Evolutionary conservation across 768 basidiomycete species (phyloP).

Genomic region (Crepidotus variabilis): DNA sequence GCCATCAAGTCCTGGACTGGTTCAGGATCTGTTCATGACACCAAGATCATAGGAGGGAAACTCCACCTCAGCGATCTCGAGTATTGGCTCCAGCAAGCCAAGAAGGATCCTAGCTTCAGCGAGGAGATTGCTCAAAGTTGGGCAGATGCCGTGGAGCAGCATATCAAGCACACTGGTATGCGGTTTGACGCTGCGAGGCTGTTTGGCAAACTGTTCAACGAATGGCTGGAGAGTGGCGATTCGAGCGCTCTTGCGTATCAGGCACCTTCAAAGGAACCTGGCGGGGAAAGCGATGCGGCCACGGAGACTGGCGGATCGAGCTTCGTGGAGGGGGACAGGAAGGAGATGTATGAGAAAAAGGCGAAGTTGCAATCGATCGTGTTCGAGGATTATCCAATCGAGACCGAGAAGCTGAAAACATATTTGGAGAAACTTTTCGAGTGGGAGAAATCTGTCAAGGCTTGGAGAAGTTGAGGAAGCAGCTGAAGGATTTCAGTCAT

Average conservation of each 20-base stretch:
- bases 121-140: constrained; percentile 30
- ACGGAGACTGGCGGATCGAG: constrained; percentile 4
- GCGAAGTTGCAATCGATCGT: constrained; percentile 31
- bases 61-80: constrained; percentile 22
- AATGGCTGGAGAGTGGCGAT: constrained; percentile 41
- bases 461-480: constrained; percentile 26
- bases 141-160: constrained; percentile 32
- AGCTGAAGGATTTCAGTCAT: constrained; percentile 24
- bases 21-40: constrained; percentile 19
- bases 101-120: constrained; percentile 36
- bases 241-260: constrained; percentile 25
- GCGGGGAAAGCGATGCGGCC: constrained; percentile 1
- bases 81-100: constrained; percentile 36
- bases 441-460: constrained; percentile 23
- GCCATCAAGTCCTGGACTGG: too few species aligned
- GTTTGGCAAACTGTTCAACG: constrained; percentile 38
- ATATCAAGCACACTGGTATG: constrained; percentile 31
- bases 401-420: constrained; percentile 24
- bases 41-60: constrained; percentile 18
- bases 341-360: constrained; percentile 39
- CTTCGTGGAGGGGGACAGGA: constrained; percentile 31
- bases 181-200: constrained; percentile 38
- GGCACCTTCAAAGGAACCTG: constrained; percentile 9
- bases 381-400: constrained; percentile 26
- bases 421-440: constrained; percentile 37